phyloP scores from a whole-genome alignment of 192 early-diverging fungal genomes.

The Spizellomyces punctatus region DNA sequence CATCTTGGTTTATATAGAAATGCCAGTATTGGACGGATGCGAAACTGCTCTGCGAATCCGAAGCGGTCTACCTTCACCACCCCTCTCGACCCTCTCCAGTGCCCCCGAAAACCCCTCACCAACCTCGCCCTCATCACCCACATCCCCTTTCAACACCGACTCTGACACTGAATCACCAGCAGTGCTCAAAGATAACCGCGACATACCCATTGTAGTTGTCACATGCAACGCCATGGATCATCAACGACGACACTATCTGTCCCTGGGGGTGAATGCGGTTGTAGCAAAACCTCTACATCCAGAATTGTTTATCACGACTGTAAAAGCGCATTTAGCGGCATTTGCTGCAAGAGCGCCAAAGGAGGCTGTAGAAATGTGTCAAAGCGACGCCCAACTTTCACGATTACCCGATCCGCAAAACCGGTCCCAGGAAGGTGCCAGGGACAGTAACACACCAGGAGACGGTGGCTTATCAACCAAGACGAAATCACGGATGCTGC shows the following conservation, averaged over 20 bases:
- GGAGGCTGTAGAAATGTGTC: too few relatives aligned
- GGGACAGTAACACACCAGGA: too few relatives aligned
- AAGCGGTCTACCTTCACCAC: constrained; percentile 22
- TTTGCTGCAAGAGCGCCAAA: too few relatives aligned
- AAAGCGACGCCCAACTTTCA: too few relatives aligned
- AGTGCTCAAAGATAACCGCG: constrained; percentile 50
- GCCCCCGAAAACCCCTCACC: constrained; percentile 9
- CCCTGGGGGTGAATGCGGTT: constrained; percentile 54
- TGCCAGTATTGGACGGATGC: constrained; percentile 64
- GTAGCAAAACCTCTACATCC: constrained; percentile 22
- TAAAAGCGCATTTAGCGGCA: constrained; percentile 4
- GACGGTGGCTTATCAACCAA: too few relatives aligned
- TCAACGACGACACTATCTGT: constrained; percentile 51
- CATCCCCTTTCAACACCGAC: constrained; percentile 4
- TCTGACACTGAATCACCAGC: background rate
- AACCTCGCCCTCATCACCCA: background rate
- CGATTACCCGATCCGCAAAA: too few relatives aligned
- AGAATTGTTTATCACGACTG: constrained; percentile 1
- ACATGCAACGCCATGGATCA: constrained; percentile 62
- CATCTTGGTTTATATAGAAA: constrained; percentile 36
- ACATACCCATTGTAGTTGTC: constrained; percentile 64
- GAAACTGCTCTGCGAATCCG: constrained; percentile 65
- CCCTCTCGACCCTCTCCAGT: background rate
- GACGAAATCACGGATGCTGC: too few relatives aligned
- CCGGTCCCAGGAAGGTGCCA: too few relatives aligned